Percentiles rank a stretch among this genome's conserved stretches.
These are phyloP conservation scores for Pseudogymnoascus verrucosus DNA, from an alignment of 2,329 filamentous ascomycete genomes.

Conservation along the genomic window DNA sequence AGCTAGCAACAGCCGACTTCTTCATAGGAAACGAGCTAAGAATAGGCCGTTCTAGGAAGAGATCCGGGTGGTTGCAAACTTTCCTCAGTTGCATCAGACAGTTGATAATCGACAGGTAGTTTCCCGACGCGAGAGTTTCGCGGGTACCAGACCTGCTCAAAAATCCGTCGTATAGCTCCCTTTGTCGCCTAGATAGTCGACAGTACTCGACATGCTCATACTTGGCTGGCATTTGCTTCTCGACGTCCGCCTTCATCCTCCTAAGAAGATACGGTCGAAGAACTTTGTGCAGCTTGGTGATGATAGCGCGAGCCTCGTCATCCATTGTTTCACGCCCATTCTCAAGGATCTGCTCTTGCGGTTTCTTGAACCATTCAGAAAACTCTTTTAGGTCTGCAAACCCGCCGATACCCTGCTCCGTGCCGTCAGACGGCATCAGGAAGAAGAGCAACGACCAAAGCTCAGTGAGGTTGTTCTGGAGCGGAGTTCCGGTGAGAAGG, in stretches of 20 bases:
- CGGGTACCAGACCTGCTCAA: conserved; percentile 84
- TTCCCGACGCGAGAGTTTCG: conserved; percentile 81
- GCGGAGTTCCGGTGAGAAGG: conserved; percentile 83
- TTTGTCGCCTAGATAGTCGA: conserved; percentile 86
- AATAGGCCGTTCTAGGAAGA: conserved; percentile 92
- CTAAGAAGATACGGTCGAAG: conserved; percentile 85
- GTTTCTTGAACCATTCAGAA: conserved; percentile 89
- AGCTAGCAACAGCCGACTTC: conserved; percentile 67
- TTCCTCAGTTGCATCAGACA: conserved; percentile 96
- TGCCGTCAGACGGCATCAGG: conserved; percentile 76
- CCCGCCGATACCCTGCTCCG: conserved; percentile 69
- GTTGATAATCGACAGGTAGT: conserved; percentile 96
- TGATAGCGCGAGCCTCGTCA: conserved; percentile 84
- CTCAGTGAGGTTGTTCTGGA: conserved; percentile 95
- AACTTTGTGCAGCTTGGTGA: conserved; percentile 88
- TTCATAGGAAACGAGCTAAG: conserved; percentile 94
- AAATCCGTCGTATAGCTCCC: conserved; percentile 94
- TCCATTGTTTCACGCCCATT: conserved; percentile 91
- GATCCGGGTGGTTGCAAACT: conserved; percentile 95
- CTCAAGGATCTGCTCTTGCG: conserved; percentile 92
- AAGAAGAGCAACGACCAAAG: conserved; percentile 97
- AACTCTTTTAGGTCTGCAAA: conserved; percentile 96
- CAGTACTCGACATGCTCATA: conserved; percentile 97
- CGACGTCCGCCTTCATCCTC: conserved; percentile 88
- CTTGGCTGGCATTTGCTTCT: conserved; percentile 98